phyloP scores from a whole-genome alignment of 495 filamentous ascomycete species.

The Parachaetomium inaequale region DNA sequence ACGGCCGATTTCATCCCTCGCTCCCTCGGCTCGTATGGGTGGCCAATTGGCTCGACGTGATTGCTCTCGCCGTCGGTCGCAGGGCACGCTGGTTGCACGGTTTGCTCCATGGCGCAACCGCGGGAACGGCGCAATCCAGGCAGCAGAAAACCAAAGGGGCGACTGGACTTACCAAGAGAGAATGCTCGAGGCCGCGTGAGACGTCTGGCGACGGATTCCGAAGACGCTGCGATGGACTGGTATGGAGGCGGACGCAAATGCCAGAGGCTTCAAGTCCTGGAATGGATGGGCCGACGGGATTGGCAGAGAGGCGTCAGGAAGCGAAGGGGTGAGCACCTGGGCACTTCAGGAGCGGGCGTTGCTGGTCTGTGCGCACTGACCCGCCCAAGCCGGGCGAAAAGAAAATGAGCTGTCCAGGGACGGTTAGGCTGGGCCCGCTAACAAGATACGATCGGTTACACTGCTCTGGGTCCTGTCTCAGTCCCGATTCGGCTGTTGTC shows the following conservation, averaged over 20 bases:
- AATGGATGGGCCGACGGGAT: conserved; percentile 27
- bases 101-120: conserved; percentile 12
- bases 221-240: conserved; percentile 20
- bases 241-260: conserved; percentile 22
- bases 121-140: not conserved
- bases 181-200: conserved; percentile 4
- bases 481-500: not conserved
- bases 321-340: conserved; percentile 5
- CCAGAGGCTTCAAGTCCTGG: conserved; percentile 18
- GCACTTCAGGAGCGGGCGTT: conserved; percentile 13
- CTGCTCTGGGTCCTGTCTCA: conserved; percentile 5
- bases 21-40: not conserved
- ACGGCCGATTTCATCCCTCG: not conserved
- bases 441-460: conserved; percentile 20
- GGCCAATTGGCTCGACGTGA: conserved; percentile 17
- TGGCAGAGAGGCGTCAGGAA: conserved; percentile 23
- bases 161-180: conserved; percentile 6
- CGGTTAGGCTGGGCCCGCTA: conserved; percentile 28
- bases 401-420: conserved; percentile 31
- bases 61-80: conserved; percentile 17
- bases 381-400: conserved; percentile 20
- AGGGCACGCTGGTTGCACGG: conserved; percentile 15
- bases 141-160: not conserved
- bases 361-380: conserved; percentile 25
- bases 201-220: conserved; percentile 8